Base-by-base conservation (phyloP, 805 yeast genomes). In the Maudiozyma turicensis region DNA sequence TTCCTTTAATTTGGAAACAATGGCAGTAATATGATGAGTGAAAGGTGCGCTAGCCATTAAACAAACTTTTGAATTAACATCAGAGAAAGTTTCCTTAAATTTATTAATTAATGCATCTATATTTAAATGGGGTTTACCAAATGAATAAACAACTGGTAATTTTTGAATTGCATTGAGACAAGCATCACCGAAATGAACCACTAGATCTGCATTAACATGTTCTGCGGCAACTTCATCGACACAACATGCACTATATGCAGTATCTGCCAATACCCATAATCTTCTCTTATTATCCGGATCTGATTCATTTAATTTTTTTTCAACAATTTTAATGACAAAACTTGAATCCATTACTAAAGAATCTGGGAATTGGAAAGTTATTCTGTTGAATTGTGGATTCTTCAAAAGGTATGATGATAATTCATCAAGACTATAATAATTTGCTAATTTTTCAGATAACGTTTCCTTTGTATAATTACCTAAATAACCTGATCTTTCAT, bases 171-270 rank as follows among this genome's bases (percentile, higher is more conserved):
- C 84, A 56, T 84, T 89, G 60, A 93, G 67, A 65, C 99, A 93
- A 0, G 98, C 91, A 61, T 88, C 95, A 2, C 99, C 99, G 66
- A 90, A 87, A 66, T 93, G 99, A 1, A 90, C 80, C 31, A 93
- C 87, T 5, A 85, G 67, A 54, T 91, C 96, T 6, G 93, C 89
- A 6, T 71, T 62, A 13, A 91, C 95, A 65, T 93, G 99, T 60
- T 86, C 90, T 0, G 96, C 95, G 0, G 99, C 98, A 30, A 91
- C 95, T 60, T 90, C 97, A 65, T 93, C 99, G 9, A 91, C 84
- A 68, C 99, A 93, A 66, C 99, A 93, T 0, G 96, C 74, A 31
- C 96, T 86, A 60, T 93, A 93, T 0, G 97, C 88, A 0, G 99
- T 91, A 61, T 93, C 99, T 0, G 98, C 99, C 37, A 93, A 69